phyloP scores from a whole-genome alignment of 2,329 filamentous ascomycete species.

The Stagonosporopsis cucurbitacearum region DNA sequence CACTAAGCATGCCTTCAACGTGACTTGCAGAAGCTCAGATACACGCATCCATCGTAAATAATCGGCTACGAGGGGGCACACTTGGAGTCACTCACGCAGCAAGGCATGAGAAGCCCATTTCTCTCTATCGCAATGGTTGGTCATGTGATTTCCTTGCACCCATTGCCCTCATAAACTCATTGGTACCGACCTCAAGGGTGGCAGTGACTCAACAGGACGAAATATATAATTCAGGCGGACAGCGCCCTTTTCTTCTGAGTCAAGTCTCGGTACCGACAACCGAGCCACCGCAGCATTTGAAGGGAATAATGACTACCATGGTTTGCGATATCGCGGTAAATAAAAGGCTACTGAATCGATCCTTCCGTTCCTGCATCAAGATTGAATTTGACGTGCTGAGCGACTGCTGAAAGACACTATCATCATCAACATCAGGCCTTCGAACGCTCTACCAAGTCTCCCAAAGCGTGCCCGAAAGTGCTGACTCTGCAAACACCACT shows the following conservation, averaged over 20 bases:
- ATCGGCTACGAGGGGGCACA: no score
- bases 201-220: constrained; percentile 4
- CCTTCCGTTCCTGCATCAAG: not conserved
- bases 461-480: not conserved
- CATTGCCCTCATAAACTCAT: not conserved
- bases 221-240: not conserved
- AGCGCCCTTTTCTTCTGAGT: constrained; percentile 17
- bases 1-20: not conserved
- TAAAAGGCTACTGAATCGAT: not conserved
- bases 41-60: not conserved
- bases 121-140: not conserved
- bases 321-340: not conserved
- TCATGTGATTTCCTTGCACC: not conserved
- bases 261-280: not conserved
- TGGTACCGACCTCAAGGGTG: not conserved
- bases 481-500: not conserved
- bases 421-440: not conserved
- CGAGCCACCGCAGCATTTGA: not conserved
- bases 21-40: not conserved
- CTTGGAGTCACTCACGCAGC: not conserved
- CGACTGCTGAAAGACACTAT: not conserved
- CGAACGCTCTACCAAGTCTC: not conserved
- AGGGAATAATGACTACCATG: not conserved
- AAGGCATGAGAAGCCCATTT: not conserved
- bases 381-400: not conserved